Evolutionary conservation across 2,329 filamentous ascomycete species (phyloP).

Genomic region (Monilinia polystroma): DNA sequence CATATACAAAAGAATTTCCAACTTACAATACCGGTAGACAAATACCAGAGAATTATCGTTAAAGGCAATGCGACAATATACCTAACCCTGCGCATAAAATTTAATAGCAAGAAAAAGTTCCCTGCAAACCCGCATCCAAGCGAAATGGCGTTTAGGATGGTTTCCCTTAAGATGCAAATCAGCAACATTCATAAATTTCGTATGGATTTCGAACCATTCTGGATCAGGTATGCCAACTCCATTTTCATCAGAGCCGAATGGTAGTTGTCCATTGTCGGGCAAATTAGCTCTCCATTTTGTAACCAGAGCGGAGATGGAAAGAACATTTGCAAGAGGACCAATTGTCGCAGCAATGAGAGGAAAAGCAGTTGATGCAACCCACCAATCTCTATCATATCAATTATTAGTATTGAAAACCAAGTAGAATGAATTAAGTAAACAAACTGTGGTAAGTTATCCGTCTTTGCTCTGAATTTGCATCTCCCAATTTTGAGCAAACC

Average conservation of each 20-base stretch:
- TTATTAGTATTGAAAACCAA: slow-evolving; percentile 1
- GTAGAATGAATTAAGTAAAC: slow-evolving; percentile 17
- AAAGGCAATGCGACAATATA: slow-evolving; percentile 67
- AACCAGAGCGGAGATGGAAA: slow-evolving; percentile 66
- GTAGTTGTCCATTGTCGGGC: slow-evolving; percentile 47
- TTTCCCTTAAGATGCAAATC: slow-evolving; percentile 46
- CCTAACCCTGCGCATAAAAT: slow-evolving; percentile 64
- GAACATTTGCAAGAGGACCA: slow-evolving; percentile 69
- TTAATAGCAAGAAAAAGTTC: slow-evolving; percentile 66
- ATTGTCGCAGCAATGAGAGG: slow-evolving; percentile 65
- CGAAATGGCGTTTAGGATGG: slow-evolving; percentile 62
- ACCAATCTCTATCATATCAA: slow-evolving; percentile 40
- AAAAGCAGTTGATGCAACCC: slow-evolving; percentile 46
- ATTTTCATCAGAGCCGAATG: slow-evolving; percentile 48
- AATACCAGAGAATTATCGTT: slow-evolving; percentile 66
- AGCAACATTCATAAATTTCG: not conserved
- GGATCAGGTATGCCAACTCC: slow-evolving; percentile 59
- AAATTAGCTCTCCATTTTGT: slow-evolving; percentile 58
- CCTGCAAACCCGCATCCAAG: slow-evolving; percentile 63
- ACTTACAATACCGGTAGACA: slow-evolving; percentile 58
- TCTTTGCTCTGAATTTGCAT: slow-evolving; percentile 39
- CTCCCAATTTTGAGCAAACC: slow-evolving; percentile 35
- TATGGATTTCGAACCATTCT: slow-evolving; percentile 49
- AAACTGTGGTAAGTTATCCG: slow-evolving; percentile 41
- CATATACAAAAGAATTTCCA: slow-evolving; percentile 42